Conservation (phyloP, 1,139 yeast species). For the Kodamaea derodonti region DNA sequence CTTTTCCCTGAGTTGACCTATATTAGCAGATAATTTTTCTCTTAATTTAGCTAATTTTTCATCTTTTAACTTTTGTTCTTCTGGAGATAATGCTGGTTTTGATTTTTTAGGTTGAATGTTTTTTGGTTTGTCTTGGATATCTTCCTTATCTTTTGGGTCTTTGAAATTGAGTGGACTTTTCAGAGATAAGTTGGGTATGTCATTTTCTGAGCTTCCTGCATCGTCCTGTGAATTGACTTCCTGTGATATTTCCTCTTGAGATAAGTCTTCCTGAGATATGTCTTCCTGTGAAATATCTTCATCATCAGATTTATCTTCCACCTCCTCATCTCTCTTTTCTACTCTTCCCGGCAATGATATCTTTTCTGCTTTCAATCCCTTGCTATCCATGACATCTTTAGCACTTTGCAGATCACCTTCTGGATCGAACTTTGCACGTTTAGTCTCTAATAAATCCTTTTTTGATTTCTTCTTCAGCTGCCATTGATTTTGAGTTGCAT, state of each 20-base stretch:
- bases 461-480: slow-evolving; percentile 74
- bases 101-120: neutral
- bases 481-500: slow-evolving; percentile 84
- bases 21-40: slow-evolving; percentile 69
- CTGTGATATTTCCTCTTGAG: slow-evolving; percentile 75
- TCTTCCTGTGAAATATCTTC: neutral
- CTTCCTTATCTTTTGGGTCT: slow-evolving; percentile 9
- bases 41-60: slow-evolving; percentile 63
- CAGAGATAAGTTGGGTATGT: slow-evolving; percentile 11
- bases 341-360: slow-evolving; percentile 48
- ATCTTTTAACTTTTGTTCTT: slow-evolving; percentile 46
- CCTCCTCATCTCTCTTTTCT: slow-evolving; percentile 8
- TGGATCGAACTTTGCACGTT: slow-evolving; percentile 76
- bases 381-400: slow-evolving; percentile 58
- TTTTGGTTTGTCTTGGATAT: neutral
- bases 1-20: slow-evolving; percentile 64
- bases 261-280: slow-evolving; percentile 40
- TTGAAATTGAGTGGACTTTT: slow-evolving; percentile 14
- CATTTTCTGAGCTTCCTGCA: neutral
- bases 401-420: slow-evolving; percentile 60
- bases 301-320: slow-evolving; percentile 9
- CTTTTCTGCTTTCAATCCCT: slow-evolving; percentile 54
- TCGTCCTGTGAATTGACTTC: slow-evolving; percentile 10
- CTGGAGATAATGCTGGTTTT: slow-evolving; percentile 30
- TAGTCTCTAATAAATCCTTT: slow-evolving; percentile 57